Conservation (phyloP, 805 yeast genomes). For the Barnettozyma sp. region DNA sequence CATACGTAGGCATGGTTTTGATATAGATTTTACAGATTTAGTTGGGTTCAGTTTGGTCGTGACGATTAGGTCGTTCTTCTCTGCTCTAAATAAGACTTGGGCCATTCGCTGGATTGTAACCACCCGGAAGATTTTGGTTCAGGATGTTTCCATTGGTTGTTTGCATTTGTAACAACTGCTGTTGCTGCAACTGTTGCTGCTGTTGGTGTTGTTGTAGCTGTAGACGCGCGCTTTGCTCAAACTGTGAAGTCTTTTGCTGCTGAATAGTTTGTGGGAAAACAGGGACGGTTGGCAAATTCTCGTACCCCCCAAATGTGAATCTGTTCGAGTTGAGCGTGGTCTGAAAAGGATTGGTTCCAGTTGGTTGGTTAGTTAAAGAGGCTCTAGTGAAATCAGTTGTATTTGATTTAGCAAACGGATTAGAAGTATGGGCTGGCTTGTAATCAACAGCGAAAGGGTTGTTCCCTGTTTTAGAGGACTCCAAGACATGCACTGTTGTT, state of each 20-base stretch:
- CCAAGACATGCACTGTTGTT: too few species aligned
- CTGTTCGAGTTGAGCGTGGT: slow-evolving; percentile 22
- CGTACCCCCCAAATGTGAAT: slow-evolving; percentile 71
- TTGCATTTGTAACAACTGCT: too few species aligned
- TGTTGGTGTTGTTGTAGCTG: slow-evolving; percentile 29
- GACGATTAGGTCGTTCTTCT: too few species aligned
- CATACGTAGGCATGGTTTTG: too few species aligned
- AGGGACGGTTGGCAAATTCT: slow-evolving; percentile 54
- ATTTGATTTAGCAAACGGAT: slow-evolving; percentile 23
- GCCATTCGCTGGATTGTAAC: too few species aligned
- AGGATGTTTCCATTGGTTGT: too few species aligned
- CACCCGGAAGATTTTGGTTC: too few species aligned
- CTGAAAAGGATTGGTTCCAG: slow-evolving; percentile 37
- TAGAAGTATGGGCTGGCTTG: slow-evolving; percentile 12
- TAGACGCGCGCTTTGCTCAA: slow-evolving; percentile 32
- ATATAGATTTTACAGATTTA: too few species aligned
- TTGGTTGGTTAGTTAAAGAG: slow-evolving; percentile 20
- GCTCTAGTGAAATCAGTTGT: slow-evolving; percentile 3
- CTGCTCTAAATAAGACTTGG: too few species aligned
- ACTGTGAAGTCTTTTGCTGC: slow-evolving; percentile 31
- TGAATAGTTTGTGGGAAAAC: slow-evolving; percentile 62
- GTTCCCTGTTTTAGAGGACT: slow-evolving; percentile 22
- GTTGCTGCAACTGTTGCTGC: slow-evolving; percentile 18
- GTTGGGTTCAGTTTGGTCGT: too few species aligned
- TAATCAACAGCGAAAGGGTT: slow-evolving; percentile 26